Base-by-base conservation (phyloP, 2,329 filamentous ascomycete species). In the Mycosphaerella arachidis region DNA sequence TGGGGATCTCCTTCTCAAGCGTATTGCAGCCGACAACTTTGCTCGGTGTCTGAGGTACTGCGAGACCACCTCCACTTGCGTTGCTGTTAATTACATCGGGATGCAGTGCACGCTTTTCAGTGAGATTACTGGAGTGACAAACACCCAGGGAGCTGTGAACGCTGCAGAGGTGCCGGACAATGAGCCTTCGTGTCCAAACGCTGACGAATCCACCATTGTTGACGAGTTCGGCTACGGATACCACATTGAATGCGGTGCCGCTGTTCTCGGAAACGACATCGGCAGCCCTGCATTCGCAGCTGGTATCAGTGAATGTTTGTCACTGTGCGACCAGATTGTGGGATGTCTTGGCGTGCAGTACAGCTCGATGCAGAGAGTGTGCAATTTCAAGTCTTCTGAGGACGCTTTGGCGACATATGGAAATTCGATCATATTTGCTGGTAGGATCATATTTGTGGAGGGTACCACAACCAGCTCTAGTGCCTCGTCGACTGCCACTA, bases 41-140 rank as follows among this genome's bases (percentile, higher is more conserved):
- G 56, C 57, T 3, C 33, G 62, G 6, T 69, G 67, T 50, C 56
- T 60, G 30, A 56, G 55, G 1, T 58, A 65, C 8, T 74, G 72
- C 55, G 65, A 69, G 29, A 48, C 45, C 13, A 71, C 65, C 6
- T 52, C 61, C 5, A 56, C 62, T 4, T 74, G 72, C 51, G 67
- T 68, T 6, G 70, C 67, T 1, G 62, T 69, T 48, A 71, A 72
- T 43, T 72, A 69, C 55, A 62, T 68, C 20, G 64, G 58, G 8
- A 67, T 55, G 20, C 61, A 69, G 16, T 73, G 71, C 55, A 71
- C 68, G 1, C 50, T 73, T 8, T 67, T 73, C 51, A 70, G 68
- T 53, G 35, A 61, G 3, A 62, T 72, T 8, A 69, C 67, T 13
- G 70, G 71, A 7, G 65, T 66, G 13, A 58, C 56, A 6, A 31